A percentile compares a stretch with the other conserved stretches of the same genome.
These are phyloP conservation scores for Rasamsonia emersonii DNA, from an alignment of 2,329 filamentous ascomycete genomes.

Conservation along the genomic window DNA sequence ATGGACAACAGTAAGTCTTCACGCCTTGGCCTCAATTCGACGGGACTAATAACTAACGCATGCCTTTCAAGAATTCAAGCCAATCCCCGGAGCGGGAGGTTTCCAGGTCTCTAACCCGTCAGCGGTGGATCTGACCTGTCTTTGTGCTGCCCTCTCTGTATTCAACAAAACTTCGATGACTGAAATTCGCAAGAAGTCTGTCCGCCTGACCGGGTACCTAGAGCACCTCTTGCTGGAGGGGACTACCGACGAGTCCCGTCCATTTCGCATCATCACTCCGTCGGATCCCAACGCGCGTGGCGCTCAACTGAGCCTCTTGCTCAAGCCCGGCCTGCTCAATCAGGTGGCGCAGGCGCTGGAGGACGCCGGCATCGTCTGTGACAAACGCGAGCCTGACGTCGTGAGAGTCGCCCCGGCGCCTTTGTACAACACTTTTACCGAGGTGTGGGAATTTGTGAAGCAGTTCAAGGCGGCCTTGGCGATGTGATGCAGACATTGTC, in stretches of 20 bases:
- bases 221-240: constrained; percentile 52
- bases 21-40: not conserved
- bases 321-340: constrained; percentile 65
- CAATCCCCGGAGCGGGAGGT: constrained; percentile 67
- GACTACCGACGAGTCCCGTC: constrained; percentile 24
- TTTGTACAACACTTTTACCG: constrained; percentile 70
- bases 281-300: constrained; percentile 57
- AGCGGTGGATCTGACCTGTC: constrained; percentile 63
- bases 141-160: constrained; percentile 62
- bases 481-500: not conserved
- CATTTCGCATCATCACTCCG: constrained; percentile 61
- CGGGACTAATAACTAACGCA: no score
- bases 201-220: constrained; percentile 66
- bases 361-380: constrained; percentile 64
- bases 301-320: constrained; percentile 66
- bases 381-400: constrained; percentile 76
- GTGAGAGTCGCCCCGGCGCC: constrained; percentile 74
- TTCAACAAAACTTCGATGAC: constrained; percentile 64
- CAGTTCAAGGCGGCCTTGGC: constrained; percentile 23
- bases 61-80: constrained; percentile 60
- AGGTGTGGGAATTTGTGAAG: constrained; percentile 53
- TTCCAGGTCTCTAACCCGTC: constrained; percentile 76
- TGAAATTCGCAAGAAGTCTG: constrained; percentile 58
- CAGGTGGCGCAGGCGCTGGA: constrained; percentile 55
- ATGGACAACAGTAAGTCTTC: constrained; percentile 57